These are phyloP conservation scores for Mucor piriformis DNA, from an alignment of 371 early-diverging fungal species.

Conservation along the genomic window DNA sequence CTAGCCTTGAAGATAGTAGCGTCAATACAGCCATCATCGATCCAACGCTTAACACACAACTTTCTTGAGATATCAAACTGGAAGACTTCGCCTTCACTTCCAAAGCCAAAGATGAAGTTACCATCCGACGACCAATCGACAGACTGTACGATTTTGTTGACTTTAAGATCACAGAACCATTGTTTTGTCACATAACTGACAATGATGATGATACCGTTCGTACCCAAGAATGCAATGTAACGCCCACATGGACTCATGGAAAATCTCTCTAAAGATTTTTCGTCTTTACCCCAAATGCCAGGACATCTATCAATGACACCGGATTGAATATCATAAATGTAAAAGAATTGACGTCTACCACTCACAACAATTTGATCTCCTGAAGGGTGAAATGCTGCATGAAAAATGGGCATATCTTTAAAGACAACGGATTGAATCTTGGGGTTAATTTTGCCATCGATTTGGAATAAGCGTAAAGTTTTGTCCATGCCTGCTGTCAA, in stretches of 20 bases:
- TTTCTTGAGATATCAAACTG: slow-evolving; percentile 71
- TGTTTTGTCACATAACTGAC: slow-evolving; percentile 79
- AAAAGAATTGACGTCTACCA: slow-evolving; percentile 79
- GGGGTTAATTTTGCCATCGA: slow-evolving; percentile 90
- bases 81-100: slow-evolving; percentile 69
- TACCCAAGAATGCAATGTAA: slow-evolving; percentile 76
- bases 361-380: slow-evolving; percentile 76
- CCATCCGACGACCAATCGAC: slow-evolving; percentile 71
- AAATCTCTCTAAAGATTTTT: slow-evolving; percentile 70
- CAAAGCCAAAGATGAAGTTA: slow-evolving; percentile 64
- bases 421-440: slow-evolving; percentile 83
- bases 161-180: slow-evolving; percentile 81
- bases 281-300: slow-evolving; percentile 75
- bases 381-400: slow-evolving; percentile 75
- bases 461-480: slow-evolving; percentile 83
- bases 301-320: slow-evolving; percentile 69
- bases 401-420: slow-evolving; percentile 79
- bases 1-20: slow-evolving; percentile 74
- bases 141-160: slow-evolving; percentile 78
- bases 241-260: slow-evolving; percentile 63
- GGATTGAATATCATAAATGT: slow-evolving; percentile 82
- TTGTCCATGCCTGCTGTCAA: slow-evolving; percentile 85
- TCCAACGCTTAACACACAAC: slow-evolving; percentile 74
- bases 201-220: slow-evolving; percentile 80
- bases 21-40: slow-evolving; percentile 82